phyloP scores from a whole-genome alignment of 1,284 basidiomycete species.

The Ceratobasidium sp. region DNA sequence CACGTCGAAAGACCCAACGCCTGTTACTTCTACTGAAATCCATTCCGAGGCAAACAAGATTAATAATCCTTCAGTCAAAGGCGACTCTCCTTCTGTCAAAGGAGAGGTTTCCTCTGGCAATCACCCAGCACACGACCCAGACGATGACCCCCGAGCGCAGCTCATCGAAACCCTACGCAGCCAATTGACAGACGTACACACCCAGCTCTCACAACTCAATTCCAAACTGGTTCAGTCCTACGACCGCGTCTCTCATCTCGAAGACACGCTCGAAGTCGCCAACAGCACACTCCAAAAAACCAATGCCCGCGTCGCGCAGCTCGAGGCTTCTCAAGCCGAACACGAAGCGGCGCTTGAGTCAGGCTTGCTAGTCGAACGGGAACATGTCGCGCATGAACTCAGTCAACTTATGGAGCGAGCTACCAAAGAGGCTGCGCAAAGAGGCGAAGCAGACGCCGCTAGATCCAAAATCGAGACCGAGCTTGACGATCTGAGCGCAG shows the following conservation, averaged over 20 bases:
- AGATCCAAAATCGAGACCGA: slow-evolving; percentile 80
- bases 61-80: neutral
- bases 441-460: slow-evolving; percentile 89
- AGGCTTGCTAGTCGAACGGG: slow-evolving; percentile 90
- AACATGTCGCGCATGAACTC: slow-evolving; percentile 90
- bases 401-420: slow-evolving; percentile 93
- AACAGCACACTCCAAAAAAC: slow-evolving; percentile 64
- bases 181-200: slow-evolving; percentile 85
- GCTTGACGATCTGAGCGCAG: slow-evolving; percentile 91
- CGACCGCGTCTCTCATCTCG: slow-evolving; percentile 89
- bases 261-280: slow-evolving; percentile 83
- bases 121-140: neutral
- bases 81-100: neutral
- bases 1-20: neutral
- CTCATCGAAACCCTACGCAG: slow-evolving; percentile 79
- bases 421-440: slow-evolving; percentile 89
- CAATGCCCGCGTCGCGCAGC: slow-evolving; percentile 67
- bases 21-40: neutral
- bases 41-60: too few species aligned
- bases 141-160: slow-evolving; percentile 69
- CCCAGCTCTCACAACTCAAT: slow-evolving; percentile 91
- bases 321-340: slow-evolving; percentile 77
- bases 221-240: slow-evolving; percentile 91
- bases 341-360: slow-evolving; percentile 83
- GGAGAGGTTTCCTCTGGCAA: neutral